Conservation (phyloP, 176 grass and related monocot species). For the Paspalum vaginatum region DNA sequence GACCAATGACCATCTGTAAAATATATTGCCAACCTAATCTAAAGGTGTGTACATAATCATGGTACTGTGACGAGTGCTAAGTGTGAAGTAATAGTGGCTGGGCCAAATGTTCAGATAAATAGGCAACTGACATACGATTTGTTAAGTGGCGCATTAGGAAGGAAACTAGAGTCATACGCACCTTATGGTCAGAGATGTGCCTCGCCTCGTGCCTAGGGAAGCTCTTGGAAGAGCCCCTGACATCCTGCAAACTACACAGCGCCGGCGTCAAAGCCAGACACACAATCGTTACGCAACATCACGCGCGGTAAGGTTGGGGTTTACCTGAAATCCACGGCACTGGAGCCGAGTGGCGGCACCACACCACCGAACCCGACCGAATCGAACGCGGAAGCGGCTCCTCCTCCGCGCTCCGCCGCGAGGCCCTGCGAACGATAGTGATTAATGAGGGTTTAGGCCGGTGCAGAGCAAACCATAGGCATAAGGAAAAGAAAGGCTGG, state of each 20-base stretch:
- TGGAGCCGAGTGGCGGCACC: conserved; percentile 31
- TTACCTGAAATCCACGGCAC: conserved; percentile 78
- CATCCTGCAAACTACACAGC: conserved; percentile 56
- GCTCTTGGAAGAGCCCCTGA: conserved; percentile 78
- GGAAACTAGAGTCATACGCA: conserved; percentile 25
- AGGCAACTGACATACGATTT: neutral
- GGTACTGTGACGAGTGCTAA: neutral
- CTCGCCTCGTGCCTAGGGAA: conserved; percentile 83
- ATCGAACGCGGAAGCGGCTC: conserved; percentile 50
- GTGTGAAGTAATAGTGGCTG: neutral
- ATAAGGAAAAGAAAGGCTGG: neutral
- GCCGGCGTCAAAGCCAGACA: conserved; percentile 7
- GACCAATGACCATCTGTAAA: conserved; percentile 24
- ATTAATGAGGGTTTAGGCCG: conserved; percentile 10
- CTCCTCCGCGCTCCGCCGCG: conserved; percentile 72
- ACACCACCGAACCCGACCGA: conserved; percentile 37
- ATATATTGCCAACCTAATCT: neutral
- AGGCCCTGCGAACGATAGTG: conserved; percentile 63
- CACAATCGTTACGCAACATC: neutral
- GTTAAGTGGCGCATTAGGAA: neutral
- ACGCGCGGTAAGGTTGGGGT: neutral
- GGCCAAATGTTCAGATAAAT: neutral
- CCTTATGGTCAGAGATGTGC: conserved; percentile 96
- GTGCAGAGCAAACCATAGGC: conserved; percentile 13
- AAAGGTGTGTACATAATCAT: neutral